These are phyloP conservation scores for Parasarocladium wereldwijsianum DNA, from an alignment of 2,329 filamentous ascomycete genomes.

Conservation along the genomic window DNA sequence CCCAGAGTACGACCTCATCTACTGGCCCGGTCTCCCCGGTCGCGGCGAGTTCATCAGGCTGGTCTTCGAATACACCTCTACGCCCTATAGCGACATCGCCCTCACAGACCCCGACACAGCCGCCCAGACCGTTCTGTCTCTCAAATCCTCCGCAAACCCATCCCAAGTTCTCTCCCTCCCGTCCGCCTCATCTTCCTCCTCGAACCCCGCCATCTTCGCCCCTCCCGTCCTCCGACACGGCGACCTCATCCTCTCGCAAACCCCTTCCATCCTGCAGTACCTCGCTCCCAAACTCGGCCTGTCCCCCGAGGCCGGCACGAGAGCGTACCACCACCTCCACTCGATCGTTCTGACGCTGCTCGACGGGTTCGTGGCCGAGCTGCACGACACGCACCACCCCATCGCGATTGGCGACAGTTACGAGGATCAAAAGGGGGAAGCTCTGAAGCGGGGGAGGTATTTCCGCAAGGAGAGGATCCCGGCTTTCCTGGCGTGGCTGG, in stretches of 20 bases:
- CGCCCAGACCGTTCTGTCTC: slow-evolving; percentile 30
- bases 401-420: slow-evolving; percentile 46
- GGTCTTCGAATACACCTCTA: slow-evolving; percentile 52
- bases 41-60: slow-evolving; percentile 63
- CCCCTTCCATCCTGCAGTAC: slow-evolving; percentile 59
- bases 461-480: slow-evolving; percentile 50
- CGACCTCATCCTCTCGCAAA: slow-evolving; percentile 50
- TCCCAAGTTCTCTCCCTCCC: no score
- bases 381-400: slow-evolving; percentile 66
- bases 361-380: slow-evolving; percentile 55
- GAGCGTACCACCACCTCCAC: slow-evolving; percentile 43
- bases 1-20: slow-evolving; percentile 49
- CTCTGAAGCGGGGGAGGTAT: slow-evolving; percentile 38
- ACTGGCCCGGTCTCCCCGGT: slow-evolving; percentile 59
- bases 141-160: slow-evolving; percentile 26
- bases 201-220: slow-evolving; percentile 51
- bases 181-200: no score
- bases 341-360: slow-evolving; percentile 53
- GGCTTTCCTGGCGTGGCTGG: slow-evolving; percentile 59
- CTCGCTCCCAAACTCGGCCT: slow-evolving; percentile 47
- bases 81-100: slow-evolving; percentile 44
- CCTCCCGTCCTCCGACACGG: slow-evolving; percentile 53
- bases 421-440: slow-evolving; percentile 60
- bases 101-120: slow-evolving; percentile 27
- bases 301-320: slow-evolving; percentile 15